Evolutionary conservation across 1,284 basidiomycete species (phyloP), one percentile per base, ranked within the genome.

Genomic region (Trametes sp.): DNA sequence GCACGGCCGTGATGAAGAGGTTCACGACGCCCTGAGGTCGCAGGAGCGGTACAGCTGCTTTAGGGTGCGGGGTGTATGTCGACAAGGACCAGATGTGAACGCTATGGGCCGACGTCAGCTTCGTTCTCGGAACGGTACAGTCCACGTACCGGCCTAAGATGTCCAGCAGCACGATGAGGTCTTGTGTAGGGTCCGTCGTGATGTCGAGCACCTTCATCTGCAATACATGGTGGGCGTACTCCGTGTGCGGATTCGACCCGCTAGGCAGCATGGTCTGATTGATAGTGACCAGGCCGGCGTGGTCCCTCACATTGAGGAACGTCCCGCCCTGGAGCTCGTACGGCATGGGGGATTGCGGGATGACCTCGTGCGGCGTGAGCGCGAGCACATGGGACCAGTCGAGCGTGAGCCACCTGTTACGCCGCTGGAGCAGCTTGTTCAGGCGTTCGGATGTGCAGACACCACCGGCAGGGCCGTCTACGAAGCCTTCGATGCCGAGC

Each of bases 181-280:
- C 85, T 67, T 88, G 86, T 0, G 82, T 80, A 0, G 87, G 85
- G 67, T 88, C 87, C 21, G 87, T 81, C 0, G 84, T 85, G 64
- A 88, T 86, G 68, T 88, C 87, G 44, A 83, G 74, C 31, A 79
- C 78, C 8, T 74, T 63, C 4, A 85, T 57, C 0, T 80, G 80
- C 2, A 84, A 51, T 1, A 19, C 19, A 7, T 45, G 57, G 48
- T 16, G 55, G 14, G 16, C 19, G 19, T 59, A 53, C n/a, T 29
- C 29, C 1, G 50, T 9, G 13, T 13, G 21, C 7, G 57, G 48
- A 23, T 59, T 16, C 7, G 21, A 8, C 1, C 23, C 31, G 1
- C 48, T 56, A 1, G 63, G 59, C 3, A 65, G 53, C 9, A 52
- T 16, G 2, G 59, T 61, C 50, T 41, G 35, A 36, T 59, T 65